Conservation (phyloP, 129 eudicot species). For the Chrysanthemum lavandulifolium region DNA sequence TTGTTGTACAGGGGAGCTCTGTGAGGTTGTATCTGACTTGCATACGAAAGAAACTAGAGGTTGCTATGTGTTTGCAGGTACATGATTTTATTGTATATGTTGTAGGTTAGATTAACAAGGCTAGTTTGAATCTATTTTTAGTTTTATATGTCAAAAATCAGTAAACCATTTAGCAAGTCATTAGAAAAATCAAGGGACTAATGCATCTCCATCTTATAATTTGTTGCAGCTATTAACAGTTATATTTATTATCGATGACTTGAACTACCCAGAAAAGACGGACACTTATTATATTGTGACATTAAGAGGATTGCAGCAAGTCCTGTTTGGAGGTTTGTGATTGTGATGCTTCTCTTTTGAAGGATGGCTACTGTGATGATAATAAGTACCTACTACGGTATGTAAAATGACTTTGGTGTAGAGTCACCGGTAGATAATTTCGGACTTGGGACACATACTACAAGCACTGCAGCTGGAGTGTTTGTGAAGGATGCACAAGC, state of each 20-base stretch:
- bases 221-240: slow-evolving; percentile 73
- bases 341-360: slow-evolving; percentile 33
- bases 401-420: not conserved
- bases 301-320: slow-evolving; percentile 18
- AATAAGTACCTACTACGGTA: slow-evolving; percentile 34
- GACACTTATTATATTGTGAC: slow-evolving; percentile 92
- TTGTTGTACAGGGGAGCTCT: slow-evolving; percentile 53
- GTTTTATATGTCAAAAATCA: not conserved
- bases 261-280: slow-evolving; percentile 97
- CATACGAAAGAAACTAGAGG: slow-evolving; percentile 87
- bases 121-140: not conserved
- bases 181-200: no score
- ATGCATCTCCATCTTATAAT: no score
- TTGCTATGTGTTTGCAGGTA: slow-evolving; percentile 61
- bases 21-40: slow-evolving; percentile 73
- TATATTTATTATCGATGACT: slow-evolving; percentile 86
- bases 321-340: slow-evolving; percentile 41
- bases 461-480: no score
- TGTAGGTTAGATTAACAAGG: not conserved
- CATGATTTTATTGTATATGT: not conserved
- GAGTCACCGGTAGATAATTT: no score
- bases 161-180: no score
- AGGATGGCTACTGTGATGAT: not conserved
- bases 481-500: no score
- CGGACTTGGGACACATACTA: no score